phyloP scores from a whole-genome alignment of 768 basidiomycete genomes.

The Amyloporia xantha region DNA sequence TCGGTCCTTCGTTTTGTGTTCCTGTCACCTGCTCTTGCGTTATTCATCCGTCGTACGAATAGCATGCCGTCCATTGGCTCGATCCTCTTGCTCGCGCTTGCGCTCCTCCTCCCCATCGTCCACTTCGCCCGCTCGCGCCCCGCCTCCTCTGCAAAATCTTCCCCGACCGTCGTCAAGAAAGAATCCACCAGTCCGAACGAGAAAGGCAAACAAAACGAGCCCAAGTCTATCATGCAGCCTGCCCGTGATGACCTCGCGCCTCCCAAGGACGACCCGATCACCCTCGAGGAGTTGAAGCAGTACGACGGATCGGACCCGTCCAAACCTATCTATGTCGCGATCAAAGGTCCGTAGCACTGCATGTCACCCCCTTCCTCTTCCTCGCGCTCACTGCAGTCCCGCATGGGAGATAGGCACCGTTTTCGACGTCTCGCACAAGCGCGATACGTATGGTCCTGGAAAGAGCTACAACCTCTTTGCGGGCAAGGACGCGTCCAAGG shows the following conservation, averaged over 20 bases:
- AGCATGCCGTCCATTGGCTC: background rate
- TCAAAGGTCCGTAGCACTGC: slow-evolving; percentile 65
- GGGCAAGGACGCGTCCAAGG: slow-evolving; percentile 88
- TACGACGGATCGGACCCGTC: slow-evolving; percentile 62
- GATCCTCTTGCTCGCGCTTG: background rate
- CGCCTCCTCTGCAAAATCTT: background rate
- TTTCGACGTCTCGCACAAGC: slow-evolving; percentile 84
- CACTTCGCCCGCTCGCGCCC: background rate
- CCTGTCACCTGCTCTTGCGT: background rate
- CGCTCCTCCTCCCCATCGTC: slow-evolving; percentile 3
- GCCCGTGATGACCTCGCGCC: slow-evolving; percentile 52
- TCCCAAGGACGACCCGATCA: slow-evolving; percentile 76
- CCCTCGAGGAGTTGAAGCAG: slow-evolving; percentile 55
- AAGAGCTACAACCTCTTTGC: slow-evolving; percentile 80
- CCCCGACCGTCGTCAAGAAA: no score
- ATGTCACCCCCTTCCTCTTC: no score
- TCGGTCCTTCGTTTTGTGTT: no score
- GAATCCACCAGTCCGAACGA: background rate
- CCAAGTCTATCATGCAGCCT: slow-evolving; percentile 68
- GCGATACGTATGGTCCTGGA: slow-evolving; percentile 84
- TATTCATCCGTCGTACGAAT: background rate
- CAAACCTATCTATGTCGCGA: slow-evolving; percentile 84
- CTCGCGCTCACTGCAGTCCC: background rate
- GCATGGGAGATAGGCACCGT: slow-evolving; percentile 52
- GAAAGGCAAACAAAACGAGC: no score